Evolutionary conservation across 176 grass and related monocot species (phyloP), one percentile per base, ranked within the genome.

Genomic region (Carex parvula): DNA sequence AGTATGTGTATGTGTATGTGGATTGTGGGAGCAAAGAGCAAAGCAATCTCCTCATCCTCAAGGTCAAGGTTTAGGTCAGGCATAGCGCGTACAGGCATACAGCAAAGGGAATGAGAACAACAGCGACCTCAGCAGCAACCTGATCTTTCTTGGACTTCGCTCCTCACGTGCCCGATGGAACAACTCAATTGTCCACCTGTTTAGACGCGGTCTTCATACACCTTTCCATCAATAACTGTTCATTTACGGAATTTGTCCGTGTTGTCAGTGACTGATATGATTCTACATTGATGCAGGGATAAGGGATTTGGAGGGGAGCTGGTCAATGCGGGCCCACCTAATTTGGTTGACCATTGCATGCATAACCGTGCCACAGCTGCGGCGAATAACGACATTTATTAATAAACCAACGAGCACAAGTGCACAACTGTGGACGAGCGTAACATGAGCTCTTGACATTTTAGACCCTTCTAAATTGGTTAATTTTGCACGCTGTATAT

Each of bases 111-210:
- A 84, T 84, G 50, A 75, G 68, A 84, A 56, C 20, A 69, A 69
- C 64, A 73, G 66, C 7, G 17, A 56, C 3, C 39, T 65, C 20
- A 69, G 55, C 64, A 73, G 66, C 7, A 29, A 56, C 3, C 39
- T 65, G 17, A 86, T 86, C 84, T 86, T 80, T 68, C 84, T 86
- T 74, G 84, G 56, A 86, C 72, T 67, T 18, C 30, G 18, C 64
- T 10, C 37, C 15, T 79, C 72, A 32, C 57, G 26, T 24, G 55
- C 58, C 2, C 8, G 84, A 86, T 86, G 41, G 20, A 80, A 79
- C 84, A 86, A 86, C 18, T 84, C 67, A 44, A 44, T 22, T 18
- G 66, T 39, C 35, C 0, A 17, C 3, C 8, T 15, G 3, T 30
- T 4, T 35, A 33, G 29, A 66, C 64, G 11, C 3, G 64, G 64